Base-by-base conservation (phyloP, 441 rosid genomes). In the Brassica hybrid region DNA sequence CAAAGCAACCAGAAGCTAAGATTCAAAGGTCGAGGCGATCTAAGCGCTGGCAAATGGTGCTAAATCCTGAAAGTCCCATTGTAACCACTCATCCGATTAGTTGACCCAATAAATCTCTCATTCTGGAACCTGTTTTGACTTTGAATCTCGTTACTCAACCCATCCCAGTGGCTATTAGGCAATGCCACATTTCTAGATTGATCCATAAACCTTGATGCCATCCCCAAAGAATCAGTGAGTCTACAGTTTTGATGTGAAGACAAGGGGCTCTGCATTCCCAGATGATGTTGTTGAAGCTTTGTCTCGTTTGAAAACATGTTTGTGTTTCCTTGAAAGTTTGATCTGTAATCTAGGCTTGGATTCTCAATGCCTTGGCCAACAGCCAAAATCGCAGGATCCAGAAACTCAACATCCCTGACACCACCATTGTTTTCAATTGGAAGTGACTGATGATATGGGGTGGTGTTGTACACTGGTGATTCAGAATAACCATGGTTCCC, bases 41-140 rank as follows among this genome's bases (percentile, higher is more conserved):
- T 30, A 65, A 19, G 6, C 62, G 3, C 73, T 43, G 64, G 16
- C 56, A 61, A 48, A 43, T 63, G 71, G 21, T 64, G 45, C 27
- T 79, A 92, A 84, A 88, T 90, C 86, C 91, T 89, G 80, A 85
- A 96, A 45, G 91, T 86, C 82, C 96, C 85, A 85, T 85, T 89
- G 75, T 91, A 92, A 80, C 84, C 86, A 7, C 94, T 83, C 84
- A 88, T 83, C 84, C 82, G 79, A 75, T 77, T 87, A 79, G 90
- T 82, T 16, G 94, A 80, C 56, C 87, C 97, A 45, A 89, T 89
- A 73, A 89, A 79, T 78, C 93, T 91, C 75, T 92, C 97, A 66
- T 90, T 92, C 77, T 91, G 86, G 48, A 89, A 60, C 79, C 79
- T 82, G 63, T 85, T 89, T 79, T 83, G 91, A 81, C 86, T 83